Base-by-base conservation (phyloP, 306 rosid genomes). In the Vigna unguiculata region DNA sequence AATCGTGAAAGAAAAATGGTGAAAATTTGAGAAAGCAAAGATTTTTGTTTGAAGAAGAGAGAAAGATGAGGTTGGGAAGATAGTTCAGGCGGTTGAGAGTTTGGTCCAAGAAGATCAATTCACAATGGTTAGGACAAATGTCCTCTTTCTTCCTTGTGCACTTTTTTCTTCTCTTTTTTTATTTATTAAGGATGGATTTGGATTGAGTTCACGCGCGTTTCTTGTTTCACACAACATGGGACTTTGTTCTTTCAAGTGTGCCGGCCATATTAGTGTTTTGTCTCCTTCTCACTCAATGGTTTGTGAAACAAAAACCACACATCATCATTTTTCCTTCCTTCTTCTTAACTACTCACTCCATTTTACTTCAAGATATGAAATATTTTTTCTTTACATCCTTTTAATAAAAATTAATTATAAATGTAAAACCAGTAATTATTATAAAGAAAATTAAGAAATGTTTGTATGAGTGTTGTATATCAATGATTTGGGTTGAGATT, bases 121-220 rank as follows among this genome's bases (percentile, higher is more conserved):
- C 30, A 49, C 43, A 10, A 34, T 5, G 13, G 74, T 68, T 63
- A 58, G 86, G 91, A 85, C 88, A 85, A 63, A 83, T 67, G 84
- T 84, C 81, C 6, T 81, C 15, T 75, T 83, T 71, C 54, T 30
- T 79, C 16, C 41, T 57, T 58, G 19, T 58, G 40, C 36, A 17
- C n/a, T 57, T 58, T 57, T 40, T 19, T 52, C 9, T 52, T 21
- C 17, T n/a, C 0, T 28, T 52, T 21, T 25, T 58, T 58, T 25
- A 24, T 58, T 9, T 58, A n/a, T 58, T 1, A 30, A 30, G 6
- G 5, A n/a, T 7, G n/a, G 0, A 16, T 9, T 8, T 34, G 4
- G 47, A 64, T 38, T 43, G 40, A 52, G 57, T 34, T 79, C 89
- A 87, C 90, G 85, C 87, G 89, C 61, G 24, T 61, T 60, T 68